These are phyloP conservation scores for Talaromyces liani DNA, from an alignment of 495 filamentous ascomycete genomes.

Conservation along the genomic window DNA sequence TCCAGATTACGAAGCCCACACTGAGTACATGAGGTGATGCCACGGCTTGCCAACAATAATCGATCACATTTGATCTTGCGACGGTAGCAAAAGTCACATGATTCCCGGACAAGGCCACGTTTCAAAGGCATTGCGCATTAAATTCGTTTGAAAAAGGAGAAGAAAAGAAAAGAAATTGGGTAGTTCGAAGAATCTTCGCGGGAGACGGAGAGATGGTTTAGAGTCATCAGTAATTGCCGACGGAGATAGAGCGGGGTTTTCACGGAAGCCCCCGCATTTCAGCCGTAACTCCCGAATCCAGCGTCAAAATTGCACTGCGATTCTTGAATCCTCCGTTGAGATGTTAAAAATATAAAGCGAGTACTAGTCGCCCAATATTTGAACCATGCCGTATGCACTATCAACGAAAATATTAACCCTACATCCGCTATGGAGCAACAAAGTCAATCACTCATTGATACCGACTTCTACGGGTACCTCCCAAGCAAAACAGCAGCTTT, in stretches of 20 bases:
- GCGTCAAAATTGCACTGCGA: not conserved
- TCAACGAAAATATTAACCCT: not conserved
- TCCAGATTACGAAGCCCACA: not conserved
- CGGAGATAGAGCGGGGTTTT: not conserved
- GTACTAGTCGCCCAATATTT: not conserved
- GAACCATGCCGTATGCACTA: not conserved
- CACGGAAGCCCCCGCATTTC: not conserved
- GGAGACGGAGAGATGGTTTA: not conserved
- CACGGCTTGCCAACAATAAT: not conserved
- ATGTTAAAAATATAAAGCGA: not conserved
- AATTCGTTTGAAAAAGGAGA: not conserved
- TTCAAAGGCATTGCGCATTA: slow-evolving; percentile 18
- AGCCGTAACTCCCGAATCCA: not conserved
- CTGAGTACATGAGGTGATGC: not conserved
- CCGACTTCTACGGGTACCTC: not conserved
- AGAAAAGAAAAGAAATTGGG: not conserved
- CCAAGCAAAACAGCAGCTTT: not conserved
- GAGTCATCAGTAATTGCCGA: not conserved
- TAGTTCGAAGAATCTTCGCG: not conserved
- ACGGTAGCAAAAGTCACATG: slow-evolving; percentile 8
- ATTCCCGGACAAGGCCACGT: not conserved
- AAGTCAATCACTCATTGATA: not conserved
- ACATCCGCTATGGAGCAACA: not conserved
- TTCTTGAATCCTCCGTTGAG: not conserved
- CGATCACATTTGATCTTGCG: slow-evolving; percentile 8